phyloP scores from a whole-genome alignment of 208 protist species.

The Crithidia expoeki region DNA sequence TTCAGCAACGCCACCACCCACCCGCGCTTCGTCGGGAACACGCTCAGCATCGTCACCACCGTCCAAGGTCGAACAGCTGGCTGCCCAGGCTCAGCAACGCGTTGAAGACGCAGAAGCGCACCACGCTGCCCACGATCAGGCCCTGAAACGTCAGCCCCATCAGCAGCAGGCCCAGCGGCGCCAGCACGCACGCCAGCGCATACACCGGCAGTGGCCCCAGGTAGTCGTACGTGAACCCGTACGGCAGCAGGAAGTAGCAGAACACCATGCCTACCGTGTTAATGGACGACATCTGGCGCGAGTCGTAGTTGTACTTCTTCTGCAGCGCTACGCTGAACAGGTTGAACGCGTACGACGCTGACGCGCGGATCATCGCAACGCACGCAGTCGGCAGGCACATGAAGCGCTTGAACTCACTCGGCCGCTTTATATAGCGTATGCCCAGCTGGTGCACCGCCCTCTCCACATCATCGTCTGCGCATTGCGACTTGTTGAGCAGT shows the following conservation, averaged over 20 bases:
- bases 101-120: constrained; percentile 36
- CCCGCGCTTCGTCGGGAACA: constrained; percentile 58
- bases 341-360: constrained; percentile 64
- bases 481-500: not conserved
- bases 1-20: constrained; percentile 61
- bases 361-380: constrained; percentile 34
- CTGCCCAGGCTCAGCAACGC: constrained; percentile 30
- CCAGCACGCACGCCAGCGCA: constrained; percentile 32
- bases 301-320: constrained; percentile 41
- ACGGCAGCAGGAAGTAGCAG: constrained; percentile 42
- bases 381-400: constrained; percentile 36
- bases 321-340: constrained; percentile 56
- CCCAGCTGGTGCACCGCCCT: constrained; percentile 19
- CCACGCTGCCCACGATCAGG: constrained; percentile 39
- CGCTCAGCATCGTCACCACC: constrained; percentile 47
- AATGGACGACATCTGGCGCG: constrained; percentile 63
- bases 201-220: constrained; percentile 47
- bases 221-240: constrained; percentile 55
- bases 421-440: constrained; percentile 17
- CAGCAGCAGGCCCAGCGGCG: constrained; percentile 37
- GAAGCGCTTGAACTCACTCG: constrained; percentile 45
- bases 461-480: constrained; percentile 19
- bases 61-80: constrained; percentile 45
- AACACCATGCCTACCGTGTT: constrained; percentile 42
- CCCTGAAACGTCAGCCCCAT: constrained; percentile 51